Percentiles rank a stretch among this genome's conserved stretches.
Evolutionary conservation across 2,329 filamentous ascomycete genomes (phyloP).

Genomic region (Dothistroma septosporum): DNA sequence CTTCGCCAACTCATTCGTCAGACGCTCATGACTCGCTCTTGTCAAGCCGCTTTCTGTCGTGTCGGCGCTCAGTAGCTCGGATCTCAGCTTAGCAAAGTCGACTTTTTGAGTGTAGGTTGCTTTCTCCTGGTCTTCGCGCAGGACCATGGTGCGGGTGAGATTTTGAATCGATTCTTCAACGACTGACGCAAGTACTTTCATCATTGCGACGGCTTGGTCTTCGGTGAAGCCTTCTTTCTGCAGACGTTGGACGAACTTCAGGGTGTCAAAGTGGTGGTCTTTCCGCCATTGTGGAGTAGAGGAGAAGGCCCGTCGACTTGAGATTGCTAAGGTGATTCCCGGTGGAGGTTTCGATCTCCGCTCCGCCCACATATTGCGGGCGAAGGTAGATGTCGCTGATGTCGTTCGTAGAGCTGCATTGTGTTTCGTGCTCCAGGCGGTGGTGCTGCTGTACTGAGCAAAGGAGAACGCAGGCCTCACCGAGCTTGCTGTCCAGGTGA

Average conservation of each 20-base stretch:
- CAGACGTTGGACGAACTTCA: constrained; percentile 91
- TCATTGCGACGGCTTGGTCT: constrained; percentile 94
- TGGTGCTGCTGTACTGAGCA: constrained; percentile 14
- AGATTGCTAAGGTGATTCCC: constrained; percentile 7
- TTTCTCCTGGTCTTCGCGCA: constrained; percentile 85
- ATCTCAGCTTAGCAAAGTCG: constrained; percentile 94
- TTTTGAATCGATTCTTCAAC: constrained; percentile 98
- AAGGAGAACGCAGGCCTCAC: constrained; percentile 24
- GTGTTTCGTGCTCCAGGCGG: constrained; percentile 2
- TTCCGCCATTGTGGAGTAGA: constrained; percentile 57
- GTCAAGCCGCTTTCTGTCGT: constrained; percentile 87
- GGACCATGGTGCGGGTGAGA: constrained; percentile 93
- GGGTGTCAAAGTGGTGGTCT: constrained; percentile 96
- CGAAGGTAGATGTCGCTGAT: constrained; percentile 20
- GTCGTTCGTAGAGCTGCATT: constrained; percentile 13
- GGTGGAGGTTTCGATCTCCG: constrained; percentile 9
- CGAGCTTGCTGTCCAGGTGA: constrained; percentile 34
- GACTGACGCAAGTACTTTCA: constrained; percentile 93
- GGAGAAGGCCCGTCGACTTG: constrained; percentile 54
- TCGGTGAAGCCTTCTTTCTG: constrained; percentile 92
- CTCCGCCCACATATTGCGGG: constrained; percentile 18
- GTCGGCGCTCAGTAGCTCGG: constrained; percentile 87
- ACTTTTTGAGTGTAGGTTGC: constrained; percentile 81
- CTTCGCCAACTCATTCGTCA: constrained; percentile 93
- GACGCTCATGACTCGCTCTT: constrained; percentile 80